Percentiles rank a stretch among this genome's conserved stretches.
Conservation (phyloP, 1,139 yeast species). For the Geotrichum fermentans region DNA sequence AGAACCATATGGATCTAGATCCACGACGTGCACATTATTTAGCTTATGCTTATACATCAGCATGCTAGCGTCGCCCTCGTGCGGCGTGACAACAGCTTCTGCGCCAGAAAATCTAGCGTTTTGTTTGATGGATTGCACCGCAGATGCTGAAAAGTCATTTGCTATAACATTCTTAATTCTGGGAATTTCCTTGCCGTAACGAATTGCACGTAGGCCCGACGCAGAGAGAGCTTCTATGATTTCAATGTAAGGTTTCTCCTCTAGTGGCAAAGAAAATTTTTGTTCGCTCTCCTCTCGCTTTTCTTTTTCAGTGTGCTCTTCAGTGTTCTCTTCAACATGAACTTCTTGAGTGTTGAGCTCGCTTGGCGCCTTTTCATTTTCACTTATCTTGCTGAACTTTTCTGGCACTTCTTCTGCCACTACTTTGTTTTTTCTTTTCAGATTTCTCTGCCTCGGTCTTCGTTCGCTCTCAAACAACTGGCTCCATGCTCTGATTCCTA, state of each 20-base stretch:
- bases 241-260: slow-evolving; percentile 46
- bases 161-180: slow-evolving; percentile 69
- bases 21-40: slow-evolving; percentile 64
- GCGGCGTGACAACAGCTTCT: slow-evolving; percentile 50
- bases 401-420: slow-evolving; percentile 10
- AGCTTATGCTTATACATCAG: slow-evolving; percentile 57
- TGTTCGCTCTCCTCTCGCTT: too few relatives aligned
- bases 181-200: slow-evolving; percentile 89
- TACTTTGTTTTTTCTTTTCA: slow-evolving; percentile 11
- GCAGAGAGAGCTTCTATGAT: slow-evolving; percentile 91
- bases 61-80: slow-evolving; percentile 83
- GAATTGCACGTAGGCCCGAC: slow-evolving; percentile 86
- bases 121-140: slow-evolving; percentile 73
- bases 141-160: slow-evolving; percentile 79
- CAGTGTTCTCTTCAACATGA: slow-evolving; percentile 10
- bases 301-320: slow-evolving; percentile 10
- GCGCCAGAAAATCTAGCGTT: slow-evolving; percentile 67
- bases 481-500: slow-evolving; percentile 84
- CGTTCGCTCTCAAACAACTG: slow-evolving; percentile 45
- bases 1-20: slow-evolving; percentile 95
- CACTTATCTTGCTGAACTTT: not conserved
- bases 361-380: slow-evolving; percentile 26
- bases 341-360: not conserved
- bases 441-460: slow-evolving; percentile 26
- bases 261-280: too few relatives aligned